Base-by-base conservation (phyloP, 305 asterid species). In the Caryopteris hybrid region DNA sequence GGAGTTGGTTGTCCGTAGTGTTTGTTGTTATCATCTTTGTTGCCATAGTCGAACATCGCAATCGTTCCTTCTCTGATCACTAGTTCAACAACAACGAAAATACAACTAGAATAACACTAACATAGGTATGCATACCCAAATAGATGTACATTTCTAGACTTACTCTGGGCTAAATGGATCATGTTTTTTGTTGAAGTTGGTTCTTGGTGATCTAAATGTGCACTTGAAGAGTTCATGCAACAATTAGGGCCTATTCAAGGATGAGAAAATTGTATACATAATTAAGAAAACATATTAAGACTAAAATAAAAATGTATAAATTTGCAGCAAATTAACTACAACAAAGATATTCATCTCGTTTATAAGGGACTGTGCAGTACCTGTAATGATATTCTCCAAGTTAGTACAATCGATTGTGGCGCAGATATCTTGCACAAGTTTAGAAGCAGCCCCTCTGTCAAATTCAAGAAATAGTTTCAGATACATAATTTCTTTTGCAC, bases 141-240 rank as follows among this genome's bases (percentile, higher is more conserved):
- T 6, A 8, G 20, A 21, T 22, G 2, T 3, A 18, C 36, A 20
- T 38, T 8, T n/a, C 43, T 64, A 12, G 20, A 72, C 93, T 65
- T 86, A 90, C 96, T 90, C 42, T 88, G 97, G 33, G 94, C 90
- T 48, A 90, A 76, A 61, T 90, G 96, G 74, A 90, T 17, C 87
- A 88, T 78, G 75, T 89, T 89, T 79, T 85, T 89, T 5, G 96
- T 87, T 4, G 96, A 80, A 3, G 92, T 90, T 46, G 96, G 83
- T 54, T 90, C 84, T 61, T 74, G 81, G 63, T 74, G 81, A 18
- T 67, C 59, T 3, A 81, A 79, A 68, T 62, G 70, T 10, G 82
- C 60, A 14, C 10, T 73, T 34, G 96, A 90, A 61, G 93, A 63
- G 71, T 87, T 90, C 60, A 85, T 61, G 65, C 93, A 90, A 42